Base-by-base conservation (phyloP, 1,284 basidiomycete genomes). In the Schizopora paradoxa region DNA sequence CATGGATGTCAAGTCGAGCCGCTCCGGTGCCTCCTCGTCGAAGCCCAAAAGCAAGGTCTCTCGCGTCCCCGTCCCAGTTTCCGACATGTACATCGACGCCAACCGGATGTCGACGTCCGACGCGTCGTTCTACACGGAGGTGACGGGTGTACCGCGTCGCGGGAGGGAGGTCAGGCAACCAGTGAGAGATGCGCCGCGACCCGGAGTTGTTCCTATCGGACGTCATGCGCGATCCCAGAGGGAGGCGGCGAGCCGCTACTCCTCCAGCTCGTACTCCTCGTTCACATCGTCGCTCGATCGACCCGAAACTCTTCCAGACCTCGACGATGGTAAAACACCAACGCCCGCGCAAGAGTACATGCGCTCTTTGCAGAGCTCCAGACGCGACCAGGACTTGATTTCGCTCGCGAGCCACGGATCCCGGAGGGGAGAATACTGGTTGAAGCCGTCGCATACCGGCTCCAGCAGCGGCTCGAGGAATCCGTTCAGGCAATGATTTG, bases 111-210 rank as follows among this genome's bases (percentile, higher is more conserved):
- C n/a, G n/a, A n/a, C n/a, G n/a, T 74, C 73, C 11, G 66, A 70
- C 22, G 68, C 70, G 18, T 86, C 82, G 37, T 54, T 87, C 29
- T 88, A 81, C 61, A 79, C 83, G 39, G 75, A 82, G 57, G 58
- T 79, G 42, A 87, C 82, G 3, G 84, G 84, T 14, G 58, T 69
- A 41, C 77, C 76, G 41, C 70, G 75, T 25, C 66, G 67, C 19
- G 71, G 66, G 26, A 77, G 83, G 3, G 79, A 85, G 55, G 76
- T 82, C 16, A 71, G 82, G n/a, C 75, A 81, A 61, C 82, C 84
- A 23, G 69, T 85, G 49, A 73, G 68, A 58, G 68, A 70, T n/a
- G 40, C 42, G 51, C 8, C 51, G 60, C 51, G 69, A 72, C 48
- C 58, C 63, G 37, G 55, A 70, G 45, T 58, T 61, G 3, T 34